phyloP scores from a whole-genome alignment of 2,329 filamentous ascomycete genomes.

The Lachnellula suecica region DNA sequence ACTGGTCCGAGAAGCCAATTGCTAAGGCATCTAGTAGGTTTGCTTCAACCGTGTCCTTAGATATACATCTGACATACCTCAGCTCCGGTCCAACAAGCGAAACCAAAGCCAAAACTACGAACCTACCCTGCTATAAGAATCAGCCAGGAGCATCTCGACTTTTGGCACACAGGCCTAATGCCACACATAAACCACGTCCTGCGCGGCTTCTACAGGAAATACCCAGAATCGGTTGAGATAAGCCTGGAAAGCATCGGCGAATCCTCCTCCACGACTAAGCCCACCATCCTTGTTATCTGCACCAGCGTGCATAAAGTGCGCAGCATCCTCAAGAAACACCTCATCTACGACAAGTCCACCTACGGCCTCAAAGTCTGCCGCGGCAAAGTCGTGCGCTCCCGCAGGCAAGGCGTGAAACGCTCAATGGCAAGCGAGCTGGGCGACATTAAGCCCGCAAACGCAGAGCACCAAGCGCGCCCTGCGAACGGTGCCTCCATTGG shows the following conservation, averaged over 20 bases:
- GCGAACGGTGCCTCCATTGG: constrained; percentile 90
- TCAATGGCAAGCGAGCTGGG: constrained; percentile 41
- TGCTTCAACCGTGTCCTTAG: background rate
- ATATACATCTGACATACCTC: constrained; percentile 3
- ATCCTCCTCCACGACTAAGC: constrained; percentile 61
- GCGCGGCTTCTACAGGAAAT: constrained; percentile 68
- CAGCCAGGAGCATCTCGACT: constrained; percentile 60
- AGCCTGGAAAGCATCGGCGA: constrained; percentile 74
- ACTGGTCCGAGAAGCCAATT: constrained; percentile 24
- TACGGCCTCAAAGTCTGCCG: constrained; percentile 71
- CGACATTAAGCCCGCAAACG: constrained; percentile 59
- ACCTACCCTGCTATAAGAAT: constrained; percentile 60
- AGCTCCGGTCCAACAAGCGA: constrained; percentile 15
- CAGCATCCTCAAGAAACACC: constrained; percentile 66
- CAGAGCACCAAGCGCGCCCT: constrained; percentile 75
- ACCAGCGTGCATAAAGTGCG: constrained; percentile 73
- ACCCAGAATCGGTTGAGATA: constrained; percentile 76
- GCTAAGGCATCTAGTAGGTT: constrained; percentile 20
- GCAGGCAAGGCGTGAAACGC: constrained; percentile 40
- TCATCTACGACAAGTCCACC: constrained; percentile 64
- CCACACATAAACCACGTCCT: constrained; percentile 72
- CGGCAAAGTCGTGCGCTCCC: constrained; percentile 65
- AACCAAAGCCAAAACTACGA: constrained; percentile 44
- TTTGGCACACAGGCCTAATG: constrained; percentile 71
- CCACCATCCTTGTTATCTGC: constrained; percentile 76